Percentiles rank a stretch among this genome's conserved stretches.
Evolutionary conservation across 2,329 filamentous ascomycete genomes (phyloP).

Genomic region (Fusarium pininemorale): DNA sequence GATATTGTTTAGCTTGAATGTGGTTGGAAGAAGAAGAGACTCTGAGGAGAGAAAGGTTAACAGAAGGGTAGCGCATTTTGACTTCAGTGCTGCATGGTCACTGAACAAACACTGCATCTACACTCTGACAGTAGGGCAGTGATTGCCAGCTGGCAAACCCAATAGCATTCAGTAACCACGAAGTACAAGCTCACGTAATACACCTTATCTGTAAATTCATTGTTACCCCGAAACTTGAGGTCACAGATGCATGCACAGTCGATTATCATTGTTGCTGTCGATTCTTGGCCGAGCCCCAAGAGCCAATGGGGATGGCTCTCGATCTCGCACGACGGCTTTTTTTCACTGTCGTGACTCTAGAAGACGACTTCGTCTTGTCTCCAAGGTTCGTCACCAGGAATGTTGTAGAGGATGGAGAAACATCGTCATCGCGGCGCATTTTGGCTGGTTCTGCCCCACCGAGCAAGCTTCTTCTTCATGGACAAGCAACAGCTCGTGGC

Average conservation of each 20-base stretch:
- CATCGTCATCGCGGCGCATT: constrained; percentile 30
- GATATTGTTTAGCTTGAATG: background rate
- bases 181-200: background rate
- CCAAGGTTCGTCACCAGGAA: background rate
- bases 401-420: constrained; percentile 5
- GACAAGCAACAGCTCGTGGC: constrained; percentile 13
- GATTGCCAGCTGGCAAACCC: constrained; percentile 10
- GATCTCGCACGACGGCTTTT: background rate
- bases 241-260: constrained; percentile 22
- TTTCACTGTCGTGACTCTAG: background rate
- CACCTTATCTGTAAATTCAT: constrained; percentile 5
- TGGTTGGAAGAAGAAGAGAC: background rate
- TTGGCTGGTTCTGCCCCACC: constrained; percentile 25
- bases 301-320: background rate
- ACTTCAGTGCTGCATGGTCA: background rate
- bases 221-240: constrained; percentile 5
- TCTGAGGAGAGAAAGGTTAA: background rate
- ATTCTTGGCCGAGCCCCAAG: background rate
- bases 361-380: constrained; percentile 24
- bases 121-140: constrained; percentile 21
- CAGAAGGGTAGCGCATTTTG: constrained; percentile 2
- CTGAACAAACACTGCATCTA: constrained; percentile 5
- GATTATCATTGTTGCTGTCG: background rate
- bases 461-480: constrained; percentile 4
- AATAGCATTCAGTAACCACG: background rate